These are phyloP conservation scores for Biancaea sappan DNA, from an alignment of 306 rosid species.

Conservation along the genomic window DNA sequence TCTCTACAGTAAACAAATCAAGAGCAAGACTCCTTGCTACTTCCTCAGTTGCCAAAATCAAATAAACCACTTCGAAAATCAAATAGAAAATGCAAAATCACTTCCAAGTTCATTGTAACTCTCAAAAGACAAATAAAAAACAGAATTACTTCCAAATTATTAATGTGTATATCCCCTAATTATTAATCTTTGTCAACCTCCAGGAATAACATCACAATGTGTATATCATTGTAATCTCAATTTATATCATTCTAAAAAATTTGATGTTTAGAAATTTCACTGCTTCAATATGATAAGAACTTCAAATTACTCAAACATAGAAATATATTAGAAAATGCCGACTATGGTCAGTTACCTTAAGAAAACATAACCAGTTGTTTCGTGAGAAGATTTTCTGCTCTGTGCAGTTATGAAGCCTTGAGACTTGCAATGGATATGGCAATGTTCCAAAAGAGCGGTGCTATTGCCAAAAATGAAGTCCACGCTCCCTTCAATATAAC, in stretches of 20 bases:
- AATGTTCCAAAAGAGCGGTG: constrained; percentile 88
- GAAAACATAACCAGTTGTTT: constrained; percentile 86
- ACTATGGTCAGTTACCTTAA: constrained; percentile 44
- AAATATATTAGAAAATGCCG: constrained; percentile 1
- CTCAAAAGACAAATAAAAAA: too few relatives aligned
- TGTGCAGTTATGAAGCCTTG: constrained; percentile 89
- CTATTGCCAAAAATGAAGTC: constrained; percentile 92
- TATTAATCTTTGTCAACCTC: too few relatives aligned
- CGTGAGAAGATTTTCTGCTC: constrained; percentile 78
- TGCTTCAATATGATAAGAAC: constrained; percentile 14
- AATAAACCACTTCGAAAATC: too few relatives aligned
- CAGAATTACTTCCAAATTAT: too few relatives aligned
- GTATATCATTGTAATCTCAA: too few relatives aligned
- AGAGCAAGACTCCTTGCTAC: too few relatives aligned
- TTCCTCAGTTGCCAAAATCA: too few relatives aligned
- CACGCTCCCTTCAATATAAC: constrained; percentile 96
- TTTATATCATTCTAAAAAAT: constrained; percentile 1
- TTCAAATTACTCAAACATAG: constrained; percentile 16
- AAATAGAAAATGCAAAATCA: too few relatives aligned
- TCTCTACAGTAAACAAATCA: too few relatives aligned
- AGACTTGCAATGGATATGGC: constrained; percentile 86
- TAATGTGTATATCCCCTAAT: too few relatives aligned
- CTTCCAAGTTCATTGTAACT: too few relatives aligned
- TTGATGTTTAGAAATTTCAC: constrained; percentile 25
- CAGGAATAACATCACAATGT: too few relatives aligned